Base-by-base conservation (phyloP, 768 basidiomycete genomes). In the Pholiota conissans region DNA sequence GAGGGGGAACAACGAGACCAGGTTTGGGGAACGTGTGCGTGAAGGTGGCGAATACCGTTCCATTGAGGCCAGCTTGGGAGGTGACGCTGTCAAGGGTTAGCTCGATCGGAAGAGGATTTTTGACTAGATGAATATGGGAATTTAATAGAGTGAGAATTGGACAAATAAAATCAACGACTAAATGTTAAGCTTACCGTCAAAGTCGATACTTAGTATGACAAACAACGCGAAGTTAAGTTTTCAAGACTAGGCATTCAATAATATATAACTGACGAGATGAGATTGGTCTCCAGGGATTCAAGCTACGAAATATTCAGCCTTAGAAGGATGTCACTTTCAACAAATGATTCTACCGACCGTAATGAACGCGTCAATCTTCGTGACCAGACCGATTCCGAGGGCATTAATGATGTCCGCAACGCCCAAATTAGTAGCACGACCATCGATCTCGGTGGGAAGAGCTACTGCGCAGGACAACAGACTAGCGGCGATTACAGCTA, bases 1-100 rank as follows among this genome's bases (percentile, higher is more conserved):
- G 63, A 40, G 77, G 72, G 5, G 78, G 74, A 2, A 85, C 78
- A 14, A 83, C 70, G 35, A 84, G 70, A 46, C 52, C 52, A 29
- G 83, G 82, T 37, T 62, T 71, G 53, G 73, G 63, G 73, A 87
- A 88, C 3, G 74, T 72, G 58, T 85, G 79, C 61, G 81, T 77
- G 67, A 88, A 88, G 32, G 75, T 75, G 18, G 87, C 84, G 62
- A 77, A 89, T 30, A 73, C 76, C 32, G 79, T 78, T 10, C 78
- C 80, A 55, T 85, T 77, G 48, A 89, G 68, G 1, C 80, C 79
- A 5, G 79, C 79, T 50, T 78, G 66, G 55, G 73, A 70, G 55
- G 67, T 69, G 22, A 81, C 72, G 54, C 71, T 67, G 60, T 79
- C 75, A 59, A 83, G 72, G 24, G 75, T 78, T 37, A 83, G 71